These are phyloP conservation scores for Cucurbitaria berberidis DNA, from an alignment of 2,329 filamentous ascomycete genomes.

Conservation along the genomic window DNA sequence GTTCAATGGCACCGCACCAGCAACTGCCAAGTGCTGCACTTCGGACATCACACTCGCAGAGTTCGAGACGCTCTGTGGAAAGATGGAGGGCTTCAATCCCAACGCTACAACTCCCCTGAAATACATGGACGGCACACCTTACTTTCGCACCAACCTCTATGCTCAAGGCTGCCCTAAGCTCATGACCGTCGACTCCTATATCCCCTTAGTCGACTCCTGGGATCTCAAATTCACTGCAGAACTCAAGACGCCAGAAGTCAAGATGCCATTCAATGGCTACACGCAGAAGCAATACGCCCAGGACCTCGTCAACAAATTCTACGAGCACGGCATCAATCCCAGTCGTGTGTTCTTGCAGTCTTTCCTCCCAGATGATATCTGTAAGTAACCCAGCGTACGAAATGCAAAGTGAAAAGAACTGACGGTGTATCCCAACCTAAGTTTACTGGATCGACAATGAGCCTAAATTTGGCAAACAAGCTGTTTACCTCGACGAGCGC, in stretches of 20 bases:
- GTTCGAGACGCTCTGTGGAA: conserved; percentile 71
- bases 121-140: conserved; percentile 65
- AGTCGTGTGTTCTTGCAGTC: conserved; percentile 63
- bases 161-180: conserved; percentile 65
- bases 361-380: conserved; percentile 68
- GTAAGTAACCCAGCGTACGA: no score
- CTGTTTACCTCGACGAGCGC: conserved; percentile 69
- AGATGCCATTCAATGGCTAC: conserved; percentile 73
- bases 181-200: conserved; percentile 67
- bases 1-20: conserved; percentile 47
- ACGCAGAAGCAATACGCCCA: conserved; percentile 70
- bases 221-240: conserved; percentile 57
- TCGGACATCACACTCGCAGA: conserved; percentile 72
- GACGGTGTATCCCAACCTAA: no score
- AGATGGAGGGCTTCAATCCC: conserved; percentile 68
- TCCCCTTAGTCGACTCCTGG: conserved; percentile 65
- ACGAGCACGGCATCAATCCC: conserved; percentile 46
- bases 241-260: conserved; percentile 68
- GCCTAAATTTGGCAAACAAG: conserved; percentile 66
- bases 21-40: conserved; percentile 72
- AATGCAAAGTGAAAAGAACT: no score
- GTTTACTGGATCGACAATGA: conserved; percentile 69
- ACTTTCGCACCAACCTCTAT: conserved; percentile 71
- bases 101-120: conserved; percentile 63
- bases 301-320: conserved; percentile 61